A percentile compares a stretch with the other conserved stretches of the same genome.
Evolutionary conservation across 495 filamentous ascomycete species (phyloP).

Genomic region (Hypoxylon intermedium): DNA sequence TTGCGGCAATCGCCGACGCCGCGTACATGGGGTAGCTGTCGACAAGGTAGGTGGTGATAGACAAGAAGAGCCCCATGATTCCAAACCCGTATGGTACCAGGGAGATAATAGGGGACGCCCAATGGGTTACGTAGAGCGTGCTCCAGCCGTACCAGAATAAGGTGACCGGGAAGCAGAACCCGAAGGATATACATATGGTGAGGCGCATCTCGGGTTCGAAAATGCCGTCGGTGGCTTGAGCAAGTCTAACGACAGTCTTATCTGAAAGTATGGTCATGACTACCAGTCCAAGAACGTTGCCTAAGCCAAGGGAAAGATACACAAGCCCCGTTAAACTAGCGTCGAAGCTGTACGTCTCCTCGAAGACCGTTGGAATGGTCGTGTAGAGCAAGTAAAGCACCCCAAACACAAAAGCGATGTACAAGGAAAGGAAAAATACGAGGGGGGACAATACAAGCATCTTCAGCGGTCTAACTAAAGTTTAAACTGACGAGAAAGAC

Average conservation of each 20-base stretch:
- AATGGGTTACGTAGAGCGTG: slow-evolving; percentile 30
- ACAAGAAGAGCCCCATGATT: slow-evolving; percentile 58
- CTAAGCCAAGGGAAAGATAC: slow-evolving; percentile 55
- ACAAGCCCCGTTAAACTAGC: slow-evolving; percentile 49
- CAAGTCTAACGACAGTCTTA: slow-evolving; percentile 49
- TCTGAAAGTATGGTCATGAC: slow-evolving; percentile 50
- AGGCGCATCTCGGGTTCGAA: slow-evolving; percentile 66
- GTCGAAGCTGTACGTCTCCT: slow-evolving; percentile 57
- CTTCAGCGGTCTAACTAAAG: slow-evolving; percentile 61
- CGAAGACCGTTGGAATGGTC: slow-evolving; percentile 69
- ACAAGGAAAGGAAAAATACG: slow-evolving; percentile 71
- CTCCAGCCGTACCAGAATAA: slow-evolving; percentile 60
- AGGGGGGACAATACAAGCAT: slow-evolving; percentile 68
- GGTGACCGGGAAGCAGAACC: slow-evolving; percentile 48
- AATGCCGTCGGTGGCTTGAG: slow-evolving; percentile 56
- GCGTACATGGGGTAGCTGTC: slow-evolving; percentile 65
- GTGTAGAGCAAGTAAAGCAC: slow-evolving; percentile 80
- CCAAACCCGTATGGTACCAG: slow-evolving; percentile 58
- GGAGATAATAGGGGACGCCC: slow-evolving; percentile 57
- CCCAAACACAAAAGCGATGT: slow-evolving; percentile 78
- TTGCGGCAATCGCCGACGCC: slow-evolving; percentile 61
- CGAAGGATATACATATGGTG: slow-evolving; percentile 48
- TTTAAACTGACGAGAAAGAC: slow-evolving; percentile 53
- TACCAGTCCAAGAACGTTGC: slow-evolving; percentile 48
- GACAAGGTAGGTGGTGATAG: slow-evolving; percentile 63